These are phyloP conservation scores for Protomyces arabidopsidicola DNA, from an alignment of 1,139 yeast species.

Conservation along the genomic window DNA sequence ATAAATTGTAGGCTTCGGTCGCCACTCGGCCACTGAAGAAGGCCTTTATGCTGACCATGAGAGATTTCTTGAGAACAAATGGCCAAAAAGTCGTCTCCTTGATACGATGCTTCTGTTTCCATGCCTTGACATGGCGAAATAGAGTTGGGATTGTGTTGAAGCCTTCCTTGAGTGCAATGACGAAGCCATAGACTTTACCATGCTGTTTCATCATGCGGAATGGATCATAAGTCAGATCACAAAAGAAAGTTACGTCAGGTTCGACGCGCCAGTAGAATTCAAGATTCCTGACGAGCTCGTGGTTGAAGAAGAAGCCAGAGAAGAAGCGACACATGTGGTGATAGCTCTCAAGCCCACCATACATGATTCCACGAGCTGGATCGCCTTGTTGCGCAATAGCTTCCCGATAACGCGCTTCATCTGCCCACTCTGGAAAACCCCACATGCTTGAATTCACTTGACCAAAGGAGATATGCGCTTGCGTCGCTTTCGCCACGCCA, in stretches of 20 bases:
- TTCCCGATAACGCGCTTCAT: constrained; percentile 47
- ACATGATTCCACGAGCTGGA: constrained; percentile 66
- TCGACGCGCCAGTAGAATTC: constrained; percentile 97
- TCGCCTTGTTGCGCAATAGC: constrained; percentile 69
- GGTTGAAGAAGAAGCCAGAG: constrained; percentile 72
- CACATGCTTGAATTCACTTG: constrained; percentile 50
- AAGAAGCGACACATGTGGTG: constrained; percentile 68
- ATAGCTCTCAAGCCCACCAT: constrained; percentile 73
- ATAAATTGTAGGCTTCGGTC: constrained; percentile 65
- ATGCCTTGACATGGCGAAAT: constrained; percentile 65
- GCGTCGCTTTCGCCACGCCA: constrained; percentile 49
- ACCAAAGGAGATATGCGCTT: constrained; percentile 63
- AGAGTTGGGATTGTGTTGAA: constrained; percentile 74
- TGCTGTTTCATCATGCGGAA: constrained; percentile 68
- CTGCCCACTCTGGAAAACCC: constrained; percentile 49
- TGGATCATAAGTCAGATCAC: constrained; percentile 89
- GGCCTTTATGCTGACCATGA: constrained; percentile 28
- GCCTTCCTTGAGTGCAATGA: constrained; percentile 67
- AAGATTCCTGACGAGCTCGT: constrained; percentile 56
- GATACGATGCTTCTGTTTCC: constrained; percentile 49
- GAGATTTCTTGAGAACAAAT: constrained; percentile 41
- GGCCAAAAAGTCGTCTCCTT: constrained; percentile 49
- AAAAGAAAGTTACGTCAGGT: constrained; percentile 81
- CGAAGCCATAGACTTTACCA: constrained; percentile 77
- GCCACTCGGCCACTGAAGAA: constrained; percentile 30